Conservation (phyloP, 768 basidiomycete species). For the Termitomyces sp. region DNA sequence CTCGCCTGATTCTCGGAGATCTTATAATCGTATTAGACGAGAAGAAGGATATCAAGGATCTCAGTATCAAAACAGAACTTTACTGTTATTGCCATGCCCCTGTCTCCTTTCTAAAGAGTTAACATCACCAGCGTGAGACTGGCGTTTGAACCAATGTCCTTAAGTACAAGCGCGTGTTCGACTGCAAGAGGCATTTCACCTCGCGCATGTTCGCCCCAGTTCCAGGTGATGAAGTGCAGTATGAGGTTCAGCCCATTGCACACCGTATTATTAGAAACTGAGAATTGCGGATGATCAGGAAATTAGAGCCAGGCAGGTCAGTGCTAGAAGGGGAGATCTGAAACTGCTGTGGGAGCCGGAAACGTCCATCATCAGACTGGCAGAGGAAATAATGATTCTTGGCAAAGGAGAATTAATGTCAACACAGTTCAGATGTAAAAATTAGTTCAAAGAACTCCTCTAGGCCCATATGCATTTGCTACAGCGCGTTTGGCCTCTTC, state of each 20-base stretch:
- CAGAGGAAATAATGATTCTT: slow-evolving; percentile 31
- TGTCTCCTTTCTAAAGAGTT: slow-evolving; percentile 12
- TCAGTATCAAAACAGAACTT: too few relatives aligned
- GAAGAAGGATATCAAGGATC: too few relatives aligned
- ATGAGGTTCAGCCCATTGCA: slow-evolving; percentile 50
- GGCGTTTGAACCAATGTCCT: slow-evolving; percentile 30
- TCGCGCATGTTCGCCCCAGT: too few relatives aligned
- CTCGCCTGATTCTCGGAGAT: too few relatives aligned
- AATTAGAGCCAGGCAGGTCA: slow-evolving; percentile 47
- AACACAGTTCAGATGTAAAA: neutral
- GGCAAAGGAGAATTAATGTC: slow-evolving; percentile 20
- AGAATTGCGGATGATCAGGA: slow-evolving; percentile 26
- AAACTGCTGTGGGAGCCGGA: slow-evolving; percentile 34
- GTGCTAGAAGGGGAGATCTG: slow-evolving; percentile 41
- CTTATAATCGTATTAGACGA: too few relatives aligned
- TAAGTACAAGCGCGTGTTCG: too few relatives aligned
- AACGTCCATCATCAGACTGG: slow-evolving; percentile 25
- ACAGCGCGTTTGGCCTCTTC: slow-evolving; percentile 34
- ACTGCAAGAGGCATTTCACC: too few relatives aligned
- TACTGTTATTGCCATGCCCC: slow-evolving; percentile 25
- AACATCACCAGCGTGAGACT: slow-evolving; percentile 22
- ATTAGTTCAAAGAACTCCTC: neutral
- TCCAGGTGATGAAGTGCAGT: too few relatives aligned
- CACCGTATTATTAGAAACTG: slow-evolving; percentile 42
- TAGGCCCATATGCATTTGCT: slow-evolving; percentile 11